Evolutionary conservation across 2,329 filamentous ascomycete genomes (phyloP).

Genomic region (Pleomassaria siparia): DNA sequence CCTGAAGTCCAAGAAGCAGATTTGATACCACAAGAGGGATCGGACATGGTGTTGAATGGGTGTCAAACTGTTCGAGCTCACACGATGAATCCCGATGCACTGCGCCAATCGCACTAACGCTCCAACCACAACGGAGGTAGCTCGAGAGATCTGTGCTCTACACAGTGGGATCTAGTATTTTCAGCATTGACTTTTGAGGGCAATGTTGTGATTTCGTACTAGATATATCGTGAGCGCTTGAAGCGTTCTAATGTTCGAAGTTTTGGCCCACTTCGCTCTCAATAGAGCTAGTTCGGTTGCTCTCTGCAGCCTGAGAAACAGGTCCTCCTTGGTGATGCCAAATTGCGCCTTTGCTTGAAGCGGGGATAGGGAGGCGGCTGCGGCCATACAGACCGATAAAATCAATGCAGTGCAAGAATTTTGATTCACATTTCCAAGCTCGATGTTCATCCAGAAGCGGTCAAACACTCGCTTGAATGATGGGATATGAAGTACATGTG

Average conservation of each 20-base stretch:
- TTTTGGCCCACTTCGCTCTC: slow-evolving; percentile 42
- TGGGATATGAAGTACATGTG: slow-evolving; percentile 41
- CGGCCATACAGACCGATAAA: slow-evolving; percentile 41
- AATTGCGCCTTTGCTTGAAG: slow-evolving; percentile 44
- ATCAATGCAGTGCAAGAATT: slow-evolving; percentile 42
- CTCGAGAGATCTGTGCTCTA: slow-evolving; percentile 41
- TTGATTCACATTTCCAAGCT: slow-evolving; percentile 38
- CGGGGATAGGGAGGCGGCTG: slow-evolving; percentile 39
- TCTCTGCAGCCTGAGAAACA: slow-evolving; percentile 38
- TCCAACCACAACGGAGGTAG: slow-evolving; percentile 42
- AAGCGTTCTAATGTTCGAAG: slow-evolving; percentile 41
- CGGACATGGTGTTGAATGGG: slow-evolving; percentile 40
- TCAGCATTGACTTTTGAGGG: slow-evolving; percentile 18
- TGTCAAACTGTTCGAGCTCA: slow-evolving; percentile 36
- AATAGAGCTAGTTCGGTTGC: slow-evolving; percentile 41
- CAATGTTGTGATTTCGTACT: slow-evolving; percentile 21
- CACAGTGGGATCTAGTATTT: slow-evolving; percentile 36
- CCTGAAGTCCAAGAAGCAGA: slow-evolving; percentile 43
- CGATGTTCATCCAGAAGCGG: slow-evolving; percentile 40
- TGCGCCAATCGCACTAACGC: slow-evolving; percentile 41
- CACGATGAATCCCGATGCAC: slow-evolving; percentile 42
- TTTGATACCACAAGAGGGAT: slow-evolving; percentile 42
- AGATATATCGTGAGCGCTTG: slow-evolving; percentile 42
- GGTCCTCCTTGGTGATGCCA: slow-evolving; percentile 40
- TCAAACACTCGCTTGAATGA: slow-evolving; percentile 42